These are phyloP conservation scores for Fusarium sp. DNA, from an alignment of 2,329 filamentous ascomycete species.

Conservation along the genomic window DNA sequence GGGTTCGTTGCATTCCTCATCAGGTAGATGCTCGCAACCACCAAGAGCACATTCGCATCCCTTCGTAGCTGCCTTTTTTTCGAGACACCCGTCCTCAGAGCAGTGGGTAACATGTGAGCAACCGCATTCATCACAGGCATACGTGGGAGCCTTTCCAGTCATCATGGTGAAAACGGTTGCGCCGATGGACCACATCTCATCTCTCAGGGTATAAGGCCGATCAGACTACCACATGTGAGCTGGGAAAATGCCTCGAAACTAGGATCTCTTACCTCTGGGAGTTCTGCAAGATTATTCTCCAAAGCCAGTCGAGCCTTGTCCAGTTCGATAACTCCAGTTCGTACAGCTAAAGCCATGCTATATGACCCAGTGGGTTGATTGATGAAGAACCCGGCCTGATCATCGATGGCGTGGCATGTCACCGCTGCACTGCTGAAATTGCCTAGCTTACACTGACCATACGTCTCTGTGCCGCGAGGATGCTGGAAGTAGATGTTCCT, in stretches of 20 bases:
- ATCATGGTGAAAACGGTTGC: constrained; percentile 59
- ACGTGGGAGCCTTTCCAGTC: constrained; percentile 44
- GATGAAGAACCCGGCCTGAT: neutral
- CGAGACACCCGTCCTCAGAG: constrained; percentile 45
- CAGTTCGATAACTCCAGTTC: constrained; percentile 32
- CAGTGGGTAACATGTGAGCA: constrained; percentile 51
- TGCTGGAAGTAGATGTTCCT: constrained; percentile 65
- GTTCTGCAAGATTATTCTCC: constrained; percentile 13
- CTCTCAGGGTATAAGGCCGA: constrained; percentile 53
- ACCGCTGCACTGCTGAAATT: constrained; percentile 59
- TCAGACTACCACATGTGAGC: constrained; percentile 18
- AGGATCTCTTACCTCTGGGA: constrained; percentile 17
- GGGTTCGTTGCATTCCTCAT: constrained; percentile 22
- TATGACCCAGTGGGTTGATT: neutral
- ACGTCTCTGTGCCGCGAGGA: constrained; percentile 61
- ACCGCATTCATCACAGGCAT: constrained; percentile 35
- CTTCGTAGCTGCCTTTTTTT: constrained; percentile 25
- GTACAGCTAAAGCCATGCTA: constrained; percentile 26
- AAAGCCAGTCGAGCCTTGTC: constrained; percentile 7
- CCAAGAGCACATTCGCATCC: constrained; percentile 43
- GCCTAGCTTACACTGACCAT: constrained; percentile 67
- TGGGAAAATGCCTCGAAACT: neutral
- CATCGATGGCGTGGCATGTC: constrained; percentile 51
- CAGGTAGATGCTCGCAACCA: constrained; percentile 37
- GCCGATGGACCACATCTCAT: constrained; percentile 57